phyloP scores from a whole-genome alignment of 2,329 filamentous ascomycete genomes.

The Nemania sp. region DNA sequence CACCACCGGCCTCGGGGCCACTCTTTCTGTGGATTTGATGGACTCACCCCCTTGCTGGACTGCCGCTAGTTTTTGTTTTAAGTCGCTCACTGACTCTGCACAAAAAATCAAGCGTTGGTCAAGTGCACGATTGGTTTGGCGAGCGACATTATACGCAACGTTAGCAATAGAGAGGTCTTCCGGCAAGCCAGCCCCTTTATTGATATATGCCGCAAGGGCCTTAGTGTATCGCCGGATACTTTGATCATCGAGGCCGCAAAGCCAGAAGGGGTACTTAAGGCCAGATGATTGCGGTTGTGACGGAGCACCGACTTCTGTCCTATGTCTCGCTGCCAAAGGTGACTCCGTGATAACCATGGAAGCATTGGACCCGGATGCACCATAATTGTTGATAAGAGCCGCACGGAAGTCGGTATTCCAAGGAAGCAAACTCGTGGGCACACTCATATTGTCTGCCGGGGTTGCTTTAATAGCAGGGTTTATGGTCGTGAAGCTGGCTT shows the following conservation, averaged over 20 bases:
- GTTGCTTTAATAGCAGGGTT: slow-evolving; percentile 45
- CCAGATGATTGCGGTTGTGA: neutral
- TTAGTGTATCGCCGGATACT: slow-evolving; percentile 41
- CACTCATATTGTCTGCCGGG: slow-evolving; percentile 40
- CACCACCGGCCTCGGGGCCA: slow-evolving; percentile 47
- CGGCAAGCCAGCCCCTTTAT: neutral
- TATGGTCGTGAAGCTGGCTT: slow-evolving; percentile 50
- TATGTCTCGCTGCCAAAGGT: slow-evolving; percentile 23
- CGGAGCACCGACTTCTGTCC: neutral
- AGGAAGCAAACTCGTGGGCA: slow-evolving; percentile 32
- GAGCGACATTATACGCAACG: slow-evolving; percentile 51
- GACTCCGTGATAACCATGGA: slow-evolving; percentile 41
- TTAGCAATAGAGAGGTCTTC: slow-evolving; percentile 40
- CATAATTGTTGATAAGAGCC: slow-evolving; percentile 54
- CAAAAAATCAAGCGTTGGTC: slow-evolving; percentile 45
- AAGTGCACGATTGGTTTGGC: slow-evolving; percentile 49
- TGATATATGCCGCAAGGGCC: slow-evolving; percentile 33
- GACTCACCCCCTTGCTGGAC: slow-evolving; percentile 19
- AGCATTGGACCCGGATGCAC: slow-evolving; percentile 46
- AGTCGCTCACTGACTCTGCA: slow-evolving; percentile 45
- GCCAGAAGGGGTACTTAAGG: slow-evolving; percentile 36
- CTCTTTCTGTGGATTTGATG: slow-evolving; percentile 3
- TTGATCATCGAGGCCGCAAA: slow-evolving; percentile 41
- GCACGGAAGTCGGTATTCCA: slow-evolving; percentile 42
- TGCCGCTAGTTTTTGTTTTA: slow-evolving; percentile 41